These are phyloP conservation scores for Phytopythium kandeliae DNA, from an alignment of 352 stramenopile species.

Conservation along the genomic window DNA sequence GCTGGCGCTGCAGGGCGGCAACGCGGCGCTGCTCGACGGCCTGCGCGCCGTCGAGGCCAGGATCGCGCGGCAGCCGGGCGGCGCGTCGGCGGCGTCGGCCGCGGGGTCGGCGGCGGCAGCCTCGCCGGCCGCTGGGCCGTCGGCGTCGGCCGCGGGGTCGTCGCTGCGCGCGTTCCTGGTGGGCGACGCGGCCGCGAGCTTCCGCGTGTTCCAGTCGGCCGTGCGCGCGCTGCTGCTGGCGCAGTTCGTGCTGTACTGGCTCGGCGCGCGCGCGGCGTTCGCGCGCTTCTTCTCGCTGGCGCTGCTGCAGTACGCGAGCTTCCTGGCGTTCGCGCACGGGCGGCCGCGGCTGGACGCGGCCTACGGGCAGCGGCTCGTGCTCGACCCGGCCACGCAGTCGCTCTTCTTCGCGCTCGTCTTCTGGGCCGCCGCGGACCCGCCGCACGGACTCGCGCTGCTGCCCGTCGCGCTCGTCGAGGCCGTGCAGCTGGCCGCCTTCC, in stretches of 20 bases:
- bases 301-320: constrained; percentile 73
- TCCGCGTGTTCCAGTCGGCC: constrained; percentile 66
- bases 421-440: constrained; percentile 47
- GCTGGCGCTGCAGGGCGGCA: constrained; percentile 48
- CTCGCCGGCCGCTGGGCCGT: constrained; percentile 2
- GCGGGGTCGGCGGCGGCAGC: constrained; percentile 11
- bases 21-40: constrained; percentile 66
- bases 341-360: constrained; percentile 53
- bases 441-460: constrained; percentile 72
- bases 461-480: constrained; percentile 77
- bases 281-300: constrained; percentile 77
- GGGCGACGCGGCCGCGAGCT: constrained; percentile 57
- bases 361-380: constrained; percentile 78
- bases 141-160: constrained; percentile 3
- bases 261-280: constrained; percentile 53
- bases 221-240: constrained; percentile 60
- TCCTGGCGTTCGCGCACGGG: constrained; percentile 78
- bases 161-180: constrained; percentile 43
- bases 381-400: constrained; percentile 77
- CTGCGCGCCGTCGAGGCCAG: constrained; percentile 50
- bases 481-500: constrained; percentile 70
- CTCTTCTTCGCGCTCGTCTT: constrained; percentile 87
- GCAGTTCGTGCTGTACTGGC: constrained; percentile 73
- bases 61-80: constrained; percentile 27
- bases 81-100: constrained; percentile 1